Percentiles rank a stretch among this genome's conserved stretches.
These are phyloP conservation scores for Colletotrichum sublineola DNA, from an alignment of 2,329 filamentous ascomycete genomes.

Conservation along the genomic window DNA sequence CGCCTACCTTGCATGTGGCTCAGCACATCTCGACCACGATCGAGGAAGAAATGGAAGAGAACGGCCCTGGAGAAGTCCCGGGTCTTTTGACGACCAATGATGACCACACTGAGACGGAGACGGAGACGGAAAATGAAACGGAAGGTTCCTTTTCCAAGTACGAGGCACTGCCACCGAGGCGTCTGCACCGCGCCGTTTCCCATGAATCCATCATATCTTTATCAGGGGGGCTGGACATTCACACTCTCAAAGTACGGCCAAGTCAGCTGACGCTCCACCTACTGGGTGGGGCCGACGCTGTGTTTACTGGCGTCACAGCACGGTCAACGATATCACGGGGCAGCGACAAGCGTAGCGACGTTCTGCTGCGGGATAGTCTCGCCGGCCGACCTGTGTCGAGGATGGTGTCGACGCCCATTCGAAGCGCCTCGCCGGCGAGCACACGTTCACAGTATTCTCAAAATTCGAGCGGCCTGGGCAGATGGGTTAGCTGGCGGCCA, in stretches of 20 bases:
- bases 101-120: slow-evolving; percentile 51
- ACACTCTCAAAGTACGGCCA: slow-evolving; percentile 81
- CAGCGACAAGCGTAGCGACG: slow-evolving; percentile 64
- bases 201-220: slow-evolving; percentile 93
- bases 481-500: slow-evolving; percentile 63
- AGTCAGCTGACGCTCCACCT: slow-evolving; percentile 77
- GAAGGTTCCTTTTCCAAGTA: slow-evolving; percentile 50
- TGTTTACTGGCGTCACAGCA: slow-evolving; percentile 71
- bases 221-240: slow-evolving; percentile 89
- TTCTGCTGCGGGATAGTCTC: slow-evolving; percentile 70
- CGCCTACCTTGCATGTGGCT: slow-evolving; percentile 45
- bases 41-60: slow-evolving; percentile 46
- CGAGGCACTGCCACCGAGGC: slow-evolving; percentile 56
- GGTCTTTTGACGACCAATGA: slow-evolving; percentile 49
- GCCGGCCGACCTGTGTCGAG: slow-evolving; percentile 54
- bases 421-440: slow-evolving; percentile 48
- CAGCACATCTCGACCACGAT: slow-evolving; percentile 34
- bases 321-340: slow-evolving; percentile 67
- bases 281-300: slow-evolving; percentile 67
- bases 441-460: slow-evolving; percentile 46
- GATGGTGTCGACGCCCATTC: slow-evolving; percentile 48
- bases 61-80: slow-evolving; percentile 53
- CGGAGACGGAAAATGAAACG: slow-evolving; percentile 51
- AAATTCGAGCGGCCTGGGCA: slow-evolving; percentile 52
- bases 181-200: slow-evolving; percentile 76